A percentile compares a stretch with the other conserved stretches of the same genome.
These are phyloP conservation scores for Acanthamoeba divionensis DNA, from an alignment of 208 protist genomes.

Conservation along the genomic window DNA sequence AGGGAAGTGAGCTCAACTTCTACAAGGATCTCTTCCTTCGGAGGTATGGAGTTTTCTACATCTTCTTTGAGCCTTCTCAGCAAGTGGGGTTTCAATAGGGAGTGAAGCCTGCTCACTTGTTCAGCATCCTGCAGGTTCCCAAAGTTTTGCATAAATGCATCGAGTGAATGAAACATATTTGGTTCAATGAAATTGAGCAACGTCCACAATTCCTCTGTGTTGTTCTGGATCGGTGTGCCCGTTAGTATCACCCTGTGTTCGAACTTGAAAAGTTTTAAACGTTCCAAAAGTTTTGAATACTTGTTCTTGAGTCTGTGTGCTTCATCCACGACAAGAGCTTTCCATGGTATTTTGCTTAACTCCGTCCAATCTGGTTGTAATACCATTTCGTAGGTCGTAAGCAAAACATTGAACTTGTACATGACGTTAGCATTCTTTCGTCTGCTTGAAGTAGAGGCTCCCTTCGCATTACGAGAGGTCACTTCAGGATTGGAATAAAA, in stretches of 20 bases:
- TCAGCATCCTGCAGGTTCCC: slow-evolving; percentile 68
- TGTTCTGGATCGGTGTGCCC: slow-evolving; percentile 89
- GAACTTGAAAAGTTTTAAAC: slow-evolving; percentile 38
- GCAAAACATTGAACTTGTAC: slow-evolving; percentile 87
- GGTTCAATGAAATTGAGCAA: slow-evolving; percentile 93
- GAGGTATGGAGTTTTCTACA: slow-evolving; percentile 95
- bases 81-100: slow-evolving; percentile 86
- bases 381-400: slow-evolving; percentile 93
- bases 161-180: slow-evolving; percentile 70
- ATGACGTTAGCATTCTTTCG: slow-evolving; percentile 84
- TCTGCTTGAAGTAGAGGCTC: slow-evolving; percentile 78
- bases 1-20: slow-evolving; percentile 79
- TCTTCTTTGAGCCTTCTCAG: slow-evolving; percentile 93
- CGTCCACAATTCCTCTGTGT: slow-evolving; percentile 91
- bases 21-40: slow-evolving; percentile 89
- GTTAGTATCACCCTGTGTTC: slow-evolving; percentile 63
- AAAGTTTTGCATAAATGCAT: slow-evolving; percentile 72
- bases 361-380: slow-evolving; percentile 79
- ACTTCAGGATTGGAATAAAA: slow-evolving; percentile 2
- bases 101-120: slow-evolving; percentile 78
- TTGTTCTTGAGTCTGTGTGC: slow-evolving; percentile 90
- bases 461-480: background rate
- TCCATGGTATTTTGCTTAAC: slow-evolving; percentile 88
- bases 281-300: slow-evolving; percentile 38
- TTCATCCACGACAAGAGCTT: slow-evolving; percentile 92